These are phyloP conservation scores for Salvia sclarea DNA, from an alignment of 305 asterid species.

Conservation along the genomic window DNA sequence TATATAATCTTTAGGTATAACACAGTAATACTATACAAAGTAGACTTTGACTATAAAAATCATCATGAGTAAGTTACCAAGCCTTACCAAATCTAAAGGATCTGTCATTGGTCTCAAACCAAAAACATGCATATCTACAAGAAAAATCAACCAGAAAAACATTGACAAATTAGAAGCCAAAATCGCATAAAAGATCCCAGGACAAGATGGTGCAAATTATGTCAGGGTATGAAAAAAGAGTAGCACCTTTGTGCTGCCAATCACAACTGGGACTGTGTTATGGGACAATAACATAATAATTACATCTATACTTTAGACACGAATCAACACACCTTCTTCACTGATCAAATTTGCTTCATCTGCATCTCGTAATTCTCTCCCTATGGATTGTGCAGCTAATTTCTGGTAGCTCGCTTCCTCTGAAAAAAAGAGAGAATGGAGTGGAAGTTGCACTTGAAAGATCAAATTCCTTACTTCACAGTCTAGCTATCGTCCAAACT, in stretches of 20 bases:
- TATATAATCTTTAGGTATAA: conserved; percentile 8
- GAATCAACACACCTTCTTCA: conserved; percentile 64
- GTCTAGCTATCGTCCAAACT: conserved; percentile 21
- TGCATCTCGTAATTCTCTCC: conserved; percentile 60
- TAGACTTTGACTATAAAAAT: conserved; percentile 19
- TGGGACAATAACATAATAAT: conserved; percentile 3
- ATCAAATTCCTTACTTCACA: conserved; percentile 26
- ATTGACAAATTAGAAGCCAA: conserved; percentile 35
- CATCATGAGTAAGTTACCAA: conserved; percentile 33
- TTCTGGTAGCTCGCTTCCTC: conserved; percentile 57
- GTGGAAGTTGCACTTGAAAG: conserved; percentile 15
- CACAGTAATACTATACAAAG: conserved; percentile 17
- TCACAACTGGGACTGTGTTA: conserved; percentile 8
- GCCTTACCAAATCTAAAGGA: conserved; percentile 85
- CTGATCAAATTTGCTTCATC: conserved; percentile 83
- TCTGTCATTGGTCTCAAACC: conserved; percentile 84
- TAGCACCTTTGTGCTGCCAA: conserved; percentile 6
- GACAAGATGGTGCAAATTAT: conserved; percentile 21
- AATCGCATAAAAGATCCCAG: conserved; percentile 13
- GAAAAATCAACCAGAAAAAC: conserved; percentile 41
- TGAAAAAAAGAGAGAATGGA: conserved; percentile 28
- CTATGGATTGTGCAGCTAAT: conserved; percentile 51
- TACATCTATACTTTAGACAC: conserved; percentile 17
- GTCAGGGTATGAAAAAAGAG: not conserved
- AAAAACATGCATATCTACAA: conserved; percentile 87